These are phyloP conservation scores for Euphrasia arctica DNA, from an alignment of 305 asterid genomes.

Conservation along the genomic window DNA sequence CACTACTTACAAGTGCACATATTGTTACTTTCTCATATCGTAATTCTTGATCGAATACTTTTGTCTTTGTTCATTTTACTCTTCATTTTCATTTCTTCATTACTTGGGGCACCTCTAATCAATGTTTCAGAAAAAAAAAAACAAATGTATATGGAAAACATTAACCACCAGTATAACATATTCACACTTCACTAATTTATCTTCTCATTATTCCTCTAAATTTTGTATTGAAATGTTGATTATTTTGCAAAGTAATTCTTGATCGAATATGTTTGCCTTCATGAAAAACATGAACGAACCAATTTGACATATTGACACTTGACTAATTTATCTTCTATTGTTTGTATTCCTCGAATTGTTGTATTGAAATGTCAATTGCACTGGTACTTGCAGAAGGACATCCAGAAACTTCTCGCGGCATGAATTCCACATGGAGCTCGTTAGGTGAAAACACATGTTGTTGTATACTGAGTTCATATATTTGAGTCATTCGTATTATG, in stretches of 20 bases:
- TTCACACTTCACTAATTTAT: neutral
- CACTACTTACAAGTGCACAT: too few species aligned
- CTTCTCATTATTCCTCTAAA: neutral
- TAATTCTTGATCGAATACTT: too few species aligned
- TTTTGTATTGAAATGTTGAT: too few species aligned
- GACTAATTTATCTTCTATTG: neutral
- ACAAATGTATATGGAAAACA: neutral
- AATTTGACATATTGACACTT: neutral
- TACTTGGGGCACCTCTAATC: neutral
- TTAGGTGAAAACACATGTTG: neutral
- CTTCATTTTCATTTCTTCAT: too few species aligned
- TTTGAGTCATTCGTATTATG: too few species aligned
- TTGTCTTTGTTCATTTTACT: too few species aligned
- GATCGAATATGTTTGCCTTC: too few species aligned
- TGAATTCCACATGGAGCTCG: slow-evolving; percentile 24
- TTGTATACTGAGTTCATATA: neutral
- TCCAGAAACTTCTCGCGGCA: slow-evolving; percentile 80
- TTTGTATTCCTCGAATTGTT: slow-evolving; percentile 3
- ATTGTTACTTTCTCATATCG: too few species aligned
- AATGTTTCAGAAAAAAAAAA: neutral
- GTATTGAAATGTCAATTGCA: slow-evolving; percentile 5
- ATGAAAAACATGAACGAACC: neutral
- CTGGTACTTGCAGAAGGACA: slow-evolving; percentile 63
- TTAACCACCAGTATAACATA: neutral
- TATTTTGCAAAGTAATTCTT: too few species aligned